Conservation (phyloP, 2,329 filamentous ascomycete genomes). For the Chrysoporthe austroafricana region DNA sequence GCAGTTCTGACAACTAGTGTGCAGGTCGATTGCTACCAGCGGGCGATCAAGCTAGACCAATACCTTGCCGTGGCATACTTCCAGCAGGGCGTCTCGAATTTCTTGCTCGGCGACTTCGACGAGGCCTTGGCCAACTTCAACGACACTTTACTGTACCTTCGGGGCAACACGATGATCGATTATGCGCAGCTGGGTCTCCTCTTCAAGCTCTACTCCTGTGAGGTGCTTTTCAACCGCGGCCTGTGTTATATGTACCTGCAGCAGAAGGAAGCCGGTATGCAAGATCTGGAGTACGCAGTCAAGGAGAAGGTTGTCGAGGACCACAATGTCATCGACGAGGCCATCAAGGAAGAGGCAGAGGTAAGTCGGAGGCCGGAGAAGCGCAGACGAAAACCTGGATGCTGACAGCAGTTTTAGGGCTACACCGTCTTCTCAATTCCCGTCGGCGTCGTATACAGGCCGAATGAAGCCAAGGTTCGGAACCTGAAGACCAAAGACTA, state of each 20-base stretch:
- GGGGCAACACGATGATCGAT: conserved; percentile 96
- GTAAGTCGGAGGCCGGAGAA: conserved; percentile 49
- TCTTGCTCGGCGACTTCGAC: conserved; percentile 94
- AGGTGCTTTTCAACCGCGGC: conserved; percentile 95
- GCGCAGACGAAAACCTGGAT: neutral
- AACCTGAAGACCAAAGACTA: conserved; percentile 98
- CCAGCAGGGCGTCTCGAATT: conserved; percentile 97
- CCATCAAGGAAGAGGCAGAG: conserved; percentile 90
- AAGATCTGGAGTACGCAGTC: conserved; percentile 86
- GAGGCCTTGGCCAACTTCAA: conserved; percentile 98
- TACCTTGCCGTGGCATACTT: conserved; percentile 98
- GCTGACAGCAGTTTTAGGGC: conserved; percentile 60
- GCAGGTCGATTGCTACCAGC: conserved; percentile 93
- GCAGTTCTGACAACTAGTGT: conserved; percentile 26
- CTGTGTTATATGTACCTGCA: conserved; percentile 97
- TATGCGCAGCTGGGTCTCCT: conserved; percentile 94
- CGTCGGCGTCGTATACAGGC: conserved; percentile 91
- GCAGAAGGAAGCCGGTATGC: conserved; percentile 86
- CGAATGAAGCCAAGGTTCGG: conserved; percentile 97
- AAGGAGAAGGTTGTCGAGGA: conserved; percentile 97
- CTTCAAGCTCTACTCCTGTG: conserved; percentile 96
- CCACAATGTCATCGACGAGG: conserved; percentile 97
- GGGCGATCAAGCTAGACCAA: conserved; percentile 85
- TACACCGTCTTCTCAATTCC: conserved; percentile 99
- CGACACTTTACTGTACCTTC: conserved; percentile 90